Evolutionary conservation across 1,284 basidiomycete genomes (phyloP).

Genomic region (Cryptococcus sp.): DNA sequence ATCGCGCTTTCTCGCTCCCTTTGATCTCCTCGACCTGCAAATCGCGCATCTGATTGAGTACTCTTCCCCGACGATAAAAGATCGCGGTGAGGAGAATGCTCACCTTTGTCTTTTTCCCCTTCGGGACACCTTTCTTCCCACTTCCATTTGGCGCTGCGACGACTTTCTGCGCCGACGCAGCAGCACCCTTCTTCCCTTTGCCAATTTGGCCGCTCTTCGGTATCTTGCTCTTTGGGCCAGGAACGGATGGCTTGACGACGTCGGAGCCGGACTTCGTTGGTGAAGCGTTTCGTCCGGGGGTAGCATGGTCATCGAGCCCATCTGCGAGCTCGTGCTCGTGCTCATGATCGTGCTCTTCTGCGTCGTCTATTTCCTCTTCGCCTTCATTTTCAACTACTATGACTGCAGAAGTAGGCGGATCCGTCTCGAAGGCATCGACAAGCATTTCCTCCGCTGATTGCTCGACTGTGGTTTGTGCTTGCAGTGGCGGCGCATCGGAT

Average conservation of each 20-base stretch:
- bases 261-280: not conserved
- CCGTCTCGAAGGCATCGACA: too few relatives aligned
- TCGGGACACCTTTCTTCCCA: constrained; percentile 16
- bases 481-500: too few relatives aligned
- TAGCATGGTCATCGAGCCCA: not conserved
- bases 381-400: constrained; percentile 3
- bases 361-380: constrained; percentile 8
- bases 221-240: constrained; percentile 1
- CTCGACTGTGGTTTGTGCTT: too few relatives aligned
- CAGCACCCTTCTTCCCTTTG: constrained; percentile 2
- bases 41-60: constrained; percentile 1
- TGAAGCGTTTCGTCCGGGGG: not conserved
- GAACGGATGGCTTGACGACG: not conserved
- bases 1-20: constrained; percentile 4
- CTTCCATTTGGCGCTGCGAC: constrained; percentile 3
- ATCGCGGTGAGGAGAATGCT: not conserved
- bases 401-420: too few relatives aligned
- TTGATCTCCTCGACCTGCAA: constrained; percentile 27
- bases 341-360: not conserved
- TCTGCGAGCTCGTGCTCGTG: not conserved
- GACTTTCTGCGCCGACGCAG: not conserved
- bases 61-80: not conserved
- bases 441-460: too few relatives aligned
- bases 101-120: constrained; percentile 30
- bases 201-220: not conserved